phyloP scores from a whole-genome alignment of 2,329 filamentous ascomycete species.

The Sclerotinia spermophila region DNA sequence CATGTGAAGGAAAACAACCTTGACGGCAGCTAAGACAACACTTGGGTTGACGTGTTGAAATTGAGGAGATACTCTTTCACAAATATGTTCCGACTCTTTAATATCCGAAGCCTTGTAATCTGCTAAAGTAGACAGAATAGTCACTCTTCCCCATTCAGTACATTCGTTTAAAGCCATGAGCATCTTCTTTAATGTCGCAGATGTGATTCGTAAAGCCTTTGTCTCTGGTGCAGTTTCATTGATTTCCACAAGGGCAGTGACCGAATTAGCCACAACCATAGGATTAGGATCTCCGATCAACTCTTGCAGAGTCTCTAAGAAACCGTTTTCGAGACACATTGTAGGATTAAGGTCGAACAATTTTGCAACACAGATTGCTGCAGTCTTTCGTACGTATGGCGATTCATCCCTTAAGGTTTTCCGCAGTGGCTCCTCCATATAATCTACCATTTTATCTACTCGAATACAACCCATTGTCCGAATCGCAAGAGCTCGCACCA shows the following conservation, averaged over 20 bases:
- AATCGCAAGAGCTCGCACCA: slow-evolving; percentile 91
- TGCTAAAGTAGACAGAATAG: slow-evolving; percentile 83
- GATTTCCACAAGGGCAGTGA: slow-evolving; percentile 90
- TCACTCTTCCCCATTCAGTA: slow-evolving; percentile 96
- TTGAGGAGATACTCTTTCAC: slow-evolving; percentile 90
- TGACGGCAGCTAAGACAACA: slow-evolving; percentile 94
- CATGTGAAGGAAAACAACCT: slow-evolving; percentile 97
- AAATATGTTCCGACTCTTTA: slow-evolving; percentile 97
- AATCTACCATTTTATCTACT: slow-evolving; percentile 99
- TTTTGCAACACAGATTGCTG: slow-evolving; percentile 96
- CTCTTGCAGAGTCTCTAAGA: slow-evolving; percentile 89
- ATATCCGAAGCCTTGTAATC: slow-evolving; percentile 83
- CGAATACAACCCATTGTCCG: slow-evolving; percentile 98
- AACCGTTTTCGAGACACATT: slow-evolving; percentile 95
- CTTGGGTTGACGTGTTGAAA: slow-evolving; percentile 98
- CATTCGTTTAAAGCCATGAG: slow-evolving; percentile 96
- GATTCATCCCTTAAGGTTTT: slow-evolving; percentile 97
- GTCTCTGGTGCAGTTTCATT: slow-evolving; percentile 87
- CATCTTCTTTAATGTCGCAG: slow-evolving; percentile 86
- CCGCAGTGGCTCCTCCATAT: slow-evolving; percentile 96
- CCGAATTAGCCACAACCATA: slow-evolving; percentile 98
- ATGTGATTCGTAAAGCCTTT: slow-evolving; percentile 76
- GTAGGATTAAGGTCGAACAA: slow-evolving; percentile 90
- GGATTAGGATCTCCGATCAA: slow-evolving; percentile 96
- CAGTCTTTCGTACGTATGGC: slow-evolving; percentile 96